A percentile compares a stretch with the other conserved stretches of the same genome.
Evolutionary conservation across 306 rosid genomes (phyloP).

Genomic region (Trichosanthes truncata): DNA sequence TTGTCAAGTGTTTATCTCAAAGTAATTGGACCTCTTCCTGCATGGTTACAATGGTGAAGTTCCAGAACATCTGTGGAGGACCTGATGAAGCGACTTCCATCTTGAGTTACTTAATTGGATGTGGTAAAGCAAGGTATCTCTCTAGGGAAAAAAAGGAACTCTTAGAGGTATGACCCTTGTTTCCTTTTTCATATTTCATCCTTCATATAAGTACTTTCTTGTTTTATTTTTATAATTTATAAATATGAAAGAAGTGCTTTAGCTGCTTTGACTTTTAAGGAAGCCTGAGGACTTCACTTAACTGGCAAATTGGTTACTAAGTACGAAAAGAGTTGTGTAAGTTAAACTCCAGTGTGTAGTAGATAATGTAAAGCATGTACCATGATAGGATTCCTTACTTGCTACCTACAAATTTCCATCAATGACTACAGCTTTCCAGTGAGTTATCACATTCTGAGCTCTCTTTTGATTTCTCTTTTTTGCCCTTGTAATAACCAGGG

Average conservation of each 20-base stretch:
- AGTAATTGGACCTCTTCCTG: constrained; percentile 63
- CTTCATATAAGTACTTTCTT: background rate
- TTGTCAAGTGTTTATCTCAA: constrained; percentile 46
- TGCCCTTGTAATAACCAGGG: constrained; percentile 35
- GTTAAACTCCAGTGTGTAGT: background rate
- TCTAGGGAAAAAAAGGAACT: constrained; percentile 34
- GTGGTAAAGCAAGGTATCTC: constrained; percentile 54
- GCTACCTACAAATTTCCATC: background rate
- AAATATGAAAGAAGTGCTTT: background rate
- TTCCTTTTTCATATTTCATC: background rate
- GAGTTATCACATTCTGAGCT: background rate
- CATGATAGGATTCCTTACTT: background rate
- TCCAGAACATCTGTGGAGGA: constrained; percentile 64
- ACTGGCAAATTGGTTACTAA: background rate
- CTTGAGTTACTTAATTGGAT: constrained; percentile 52
- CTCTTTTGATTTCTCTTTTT: background rate
- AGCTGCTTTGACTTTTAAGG: background rate
- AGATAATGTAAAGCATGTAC: background rate
- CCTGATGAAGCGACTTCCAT: constrained; percentile 47
- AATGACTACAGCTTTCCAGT: background rate
- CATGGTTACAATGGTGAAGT: constrained; percentile 52
- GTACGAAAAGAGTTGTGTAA: background rate
- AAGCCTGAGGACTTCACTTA: background rate
- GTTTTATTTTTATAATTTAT: background rate
- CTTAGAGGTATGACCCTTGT: constrained; percentile 42